Evolutionary conservation across 257 asterid genomes (phyloP).

Genomic region (Solanum ossicruentum): DNA sequence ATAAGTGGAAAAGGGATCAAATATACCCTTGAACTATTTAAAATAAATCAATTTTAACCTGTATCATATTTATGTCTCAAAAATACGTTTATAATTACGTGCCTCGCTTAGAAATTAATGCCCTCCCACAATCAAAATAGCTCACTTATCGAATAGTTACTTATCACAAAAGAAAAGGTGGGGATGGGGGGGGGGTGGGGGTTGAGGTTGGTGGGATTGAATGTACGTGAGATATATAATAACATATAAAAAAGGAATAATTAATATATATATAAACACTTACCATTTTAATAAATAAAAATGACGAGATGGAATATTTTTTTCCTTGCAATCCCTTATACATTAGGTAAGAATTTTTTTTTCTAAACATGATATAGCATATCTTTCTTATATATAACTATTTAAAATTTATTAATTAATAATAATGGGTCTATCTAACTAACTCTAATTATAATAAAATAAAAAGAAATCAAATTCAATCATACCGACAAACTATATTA

Average conservation of each 20-base stretch:
- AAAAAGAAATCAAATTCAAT: not conserved
- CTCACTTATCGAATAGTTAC: no score
- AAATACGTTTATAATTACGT: no score
- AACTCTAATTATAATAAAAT: not conserved
- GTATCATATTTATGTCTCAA: no score
- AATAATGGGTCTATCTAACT: no score
- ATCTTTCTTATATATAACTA: not conserved
- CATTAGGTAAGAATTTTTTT: not conserved
- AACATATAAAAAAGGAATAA: no score
- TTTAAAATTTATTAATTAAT: not conserved
- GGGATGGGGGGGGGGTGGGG: no score
- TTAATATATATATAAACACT: not conserved
- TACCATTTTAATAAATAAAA: not conserved
- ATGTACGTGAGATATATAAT: no score
- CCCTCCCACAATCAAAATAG: not conserved
- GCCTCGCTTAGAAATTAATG: not conserved
- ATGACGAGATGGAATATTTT: not conserved
- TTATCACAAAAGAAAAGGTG: no score
- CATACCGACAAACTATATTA: not conserved
- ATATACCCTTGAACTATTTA: not conserved
- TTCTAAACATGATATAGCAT: not conserved
- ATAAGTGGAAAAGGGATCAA: rapidly evolving
- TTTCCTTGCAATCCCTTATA: no score
- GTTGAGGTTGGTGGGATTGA: no score
- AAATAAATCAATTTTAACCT: not conserved